These are phyloP conservation scores for Ziziphus jujuba DNA, from an alignment of 306 rosid species.

Conservation along the genomic window DNA sequence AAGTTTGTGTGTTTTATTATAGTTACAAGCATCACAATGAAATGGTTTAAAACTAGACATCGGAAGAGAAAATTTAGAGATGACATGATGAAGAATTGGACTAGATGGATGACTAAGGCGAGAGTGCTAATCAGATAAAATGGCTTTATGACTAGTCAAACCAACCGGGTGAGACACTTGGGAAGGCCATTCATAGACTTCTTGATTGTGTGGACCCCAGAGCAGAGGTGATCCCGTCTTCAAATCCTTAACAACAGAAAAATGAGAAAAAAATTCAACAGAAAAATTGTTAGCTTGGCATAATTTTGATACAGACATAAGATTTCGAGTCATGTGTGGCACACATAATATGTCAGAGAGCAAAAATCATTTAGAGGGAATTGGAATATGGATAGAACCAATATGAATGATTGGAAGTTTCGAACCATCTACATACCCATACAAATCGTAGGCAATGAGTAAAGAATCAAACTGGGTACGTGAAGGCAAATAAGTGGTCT, in stretches of 20 bases:
- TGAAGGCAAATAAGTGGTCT: no score
- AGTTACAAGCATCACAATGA: neutral
- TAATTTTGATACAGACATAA: neutral
- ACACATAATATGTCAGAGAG: neutral
- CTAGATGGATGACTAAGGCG: no score
- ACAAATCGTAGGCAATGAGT: no score
- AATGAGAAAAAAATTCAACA: neutral
- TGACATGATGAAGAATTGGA: neutral
- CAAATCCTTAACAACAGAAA: neutral
- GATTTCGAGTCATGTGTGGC: neutral
- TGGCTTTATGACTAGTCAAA: no score
- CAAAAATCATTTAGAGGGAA: neutral
- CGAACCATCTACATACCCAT: no score
- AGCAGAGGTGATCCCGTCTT: neutral
- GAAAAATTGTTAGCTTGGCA: neutral
- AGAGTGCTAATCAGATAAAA: no score
- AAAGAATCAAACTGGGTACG: no score
- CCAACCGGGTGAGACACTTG: neutral
- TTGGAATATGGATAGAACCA: neutral
- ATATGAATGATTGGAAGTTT: neutral
- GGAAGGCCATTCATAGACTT: neutral
- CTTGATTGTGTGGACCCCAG: neutral
- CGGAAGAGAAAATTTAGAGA: neutral
- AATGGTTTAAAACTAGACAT: neutral
- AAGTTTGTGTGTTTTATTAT: neutral